Percentiles rank a stretch among this genome's conserved stretches.
These are phyloP conservation scores for Vitis cinerea DNA, from an alignment of 164 flowering plant species.

Conservation along the genomic window DNA sequence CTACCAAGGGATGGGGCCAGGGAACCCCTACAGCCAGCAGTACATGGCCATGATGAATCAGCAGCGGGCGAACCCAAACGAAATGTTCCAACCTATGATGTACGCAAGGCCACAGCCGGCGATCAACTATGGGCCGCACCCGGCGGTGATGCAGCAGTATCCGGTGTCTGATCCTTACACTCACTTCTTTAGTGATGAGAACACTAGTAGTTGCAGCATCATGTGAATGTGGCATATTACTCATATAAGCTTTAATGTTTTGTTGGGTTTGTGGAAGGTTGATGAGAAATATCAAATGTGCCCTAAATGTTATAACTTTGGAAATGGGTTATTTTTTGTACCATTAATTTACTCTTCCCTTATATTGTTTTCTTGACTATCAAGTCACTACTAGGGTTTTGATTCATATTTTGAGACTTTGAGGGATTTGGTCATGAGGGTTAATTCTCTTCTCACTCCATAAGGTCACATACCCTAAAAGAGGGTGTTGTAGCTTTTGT, in stretches of 20 bases:
- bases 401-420: too few relatives aligned
- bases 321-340: too few relatives aligned
- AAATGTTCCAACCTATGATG: constrained; percentile 53
- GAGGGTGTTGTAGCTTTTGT: too few relatives aligned
- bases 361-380: too few relatives aligned
- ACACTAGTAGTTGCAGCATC: constrained; percentile 30
- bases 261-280: background rate
- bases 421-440: too few relatives aligned
- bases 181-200: constrained; percentile 39
- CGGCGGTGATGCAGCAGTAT: constrained; percentile 27
- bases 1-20: constrained; percentile 38
- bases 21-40: constrained; percentile 41
- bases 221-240: constrained; percentile 22
- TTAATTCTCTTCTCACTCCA: too few relatives aligned
- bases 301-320: too few relatives aligned
- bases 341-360: too few relatives aligned
- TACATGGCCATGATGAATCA: constrained; percentile 64
- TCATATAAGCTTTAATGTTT: background rate
- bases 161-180: constrained; percentile 19
- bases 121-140: constrained; percentile 23
- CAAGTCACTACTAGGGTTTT: too few relatives aligned
- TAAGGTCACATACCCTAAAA: too few relatives aligned
- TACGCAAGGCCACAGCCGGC: constrained; percentile 42
- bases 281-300: too few relatives aligned
- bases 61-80: constrained; percentile 22